Evolutionary conservation across 371 early-diverging fungal genomes (phyloP).

Genomic region (Enterocytospora artemiae): DNA sequence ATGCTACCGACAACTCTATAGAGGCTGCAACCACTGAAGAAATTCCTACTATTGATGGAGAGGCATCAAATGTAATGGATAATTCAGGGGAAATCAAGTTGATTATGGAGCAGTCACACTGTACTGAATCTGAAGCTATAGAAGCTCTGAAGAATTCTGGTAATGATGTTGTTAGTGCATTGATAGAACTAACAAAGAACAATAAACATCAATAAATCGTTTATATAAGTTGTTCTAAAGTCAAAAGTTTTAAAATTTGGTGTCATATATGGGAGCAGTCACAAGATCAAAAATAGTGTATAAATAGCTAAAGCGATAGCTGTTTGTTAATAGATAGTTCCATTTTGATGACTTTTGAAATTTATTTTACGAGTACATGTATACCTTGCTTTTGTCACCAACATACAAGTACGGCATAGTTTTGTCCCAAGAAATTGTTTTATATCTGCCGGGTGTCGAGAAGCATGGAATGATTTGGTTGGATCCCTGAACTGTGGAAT

Average conservation of each 20-base stretch:
- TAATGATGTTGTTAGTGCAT: slow-evolving; percentile 46
- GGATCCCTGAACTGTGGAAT: too few relatives aligned
- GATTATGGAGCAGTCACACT: slow-evolving; percentile 30
- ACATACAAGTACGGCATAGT: slow-evolving; percentile 14
- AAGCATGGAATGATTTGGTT: background rate
- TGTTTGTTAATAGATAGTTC: too few relatives aligned
- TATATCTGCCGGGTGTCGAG: background rate
- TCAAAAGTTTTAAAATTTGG: background rate
- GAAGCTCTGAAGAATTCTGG: slow-evolving; percentile 34
- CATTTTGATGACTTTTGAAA: too few relatives aligned
- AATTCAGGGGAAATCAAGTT: slow-evolving; percentile 42
- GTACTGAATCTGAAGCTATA: slow-evolving; percentile 37
- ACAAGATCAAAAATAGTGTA: too few relatives aligned
- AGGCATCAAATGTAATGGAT: slow-evolving; percentile 4
- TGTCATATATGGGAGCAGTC: background rate
- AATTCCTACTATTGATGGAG: background rate
- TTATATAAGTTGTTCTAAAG: background rate
- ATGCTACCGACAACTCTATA: background rate
- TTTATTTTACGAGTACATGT: slow-evolving; percentile 8
- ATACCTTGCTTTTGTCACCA: background rate
- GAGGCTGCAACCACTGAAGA: slow-evolving; percentile 6
- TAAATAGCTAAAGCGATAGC: too few relatives aligned
- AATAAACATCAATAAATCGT: background rate
- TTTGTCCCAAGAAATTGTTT: slow-evolving; percentile 4
- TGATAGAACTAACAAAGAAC: slow-evolving; percentile 47